Conservation (phyloP, 1,284 basidiomycete genomes). For the Coriolopsis trogii region DNA sequence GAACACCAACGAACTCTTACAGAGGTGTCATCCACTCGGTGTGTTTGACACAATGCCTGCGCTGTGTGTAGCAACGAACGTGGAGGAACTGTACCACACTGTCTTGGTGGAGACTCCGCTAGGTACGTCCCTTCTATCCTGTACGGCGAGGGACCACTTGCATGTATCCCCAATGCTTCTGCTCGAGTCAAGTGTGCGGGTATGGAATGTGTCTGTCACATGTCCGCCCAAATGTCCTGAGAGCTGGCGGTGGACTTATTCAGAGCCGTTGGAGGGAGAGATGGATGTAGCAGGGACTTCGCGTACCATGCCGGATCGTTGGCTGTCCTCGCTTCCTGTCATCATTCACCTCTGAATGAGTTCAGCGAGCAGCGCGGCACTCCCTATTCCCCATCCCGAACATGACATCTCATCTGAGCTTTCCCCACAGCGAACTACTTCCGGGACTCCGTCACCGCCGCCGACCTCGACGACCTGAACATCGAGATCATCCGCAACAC, state of each 20-base stretch:
- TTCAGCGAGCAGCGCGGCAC: no score
- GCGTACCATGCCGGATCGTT: no score
- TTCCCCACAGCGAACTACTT: conserved; percentile 88
- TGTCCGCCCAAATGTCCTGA: no score
- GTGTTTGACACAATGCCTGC: conserved; percentile 99
- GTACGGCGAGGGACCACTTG: neutral
- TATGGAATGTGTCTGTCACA: no score
- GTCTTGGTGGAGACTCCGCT: conserved; percentile 98
- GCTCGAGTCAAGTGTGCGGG: no score
- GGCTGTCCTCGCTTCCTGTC: neutral
- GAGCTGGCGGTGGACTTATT: no score
- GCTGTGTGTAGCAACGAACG: conserved; percentile 97
- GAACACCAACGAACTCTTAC: conserved; percentile 95
- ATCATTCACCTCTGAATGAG: no score
- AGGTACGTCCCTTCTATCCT: conserved; percentile 53
- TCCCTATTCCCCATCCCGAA: neutral
- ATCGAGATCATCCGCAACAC: conserved; percentile 99
- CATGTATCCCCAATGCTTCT: no score
- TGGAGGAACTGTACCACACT: conserved; percentile 98
- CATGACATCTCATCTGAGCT: conserved; percentile 2
- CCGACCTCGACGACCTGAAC: conserved; percentile 98
- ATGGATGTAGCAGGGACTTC: no score
- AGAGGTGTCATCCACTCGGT: conserved; percentile 96
- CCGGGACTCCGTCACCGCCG: conserved; percentile 91
- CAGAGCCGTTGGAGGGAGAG: no score